Base-by-base conservation (phyloP, 1,284 basidiomycete genomes). In the Microstroma glucosiphilum region DNA sequence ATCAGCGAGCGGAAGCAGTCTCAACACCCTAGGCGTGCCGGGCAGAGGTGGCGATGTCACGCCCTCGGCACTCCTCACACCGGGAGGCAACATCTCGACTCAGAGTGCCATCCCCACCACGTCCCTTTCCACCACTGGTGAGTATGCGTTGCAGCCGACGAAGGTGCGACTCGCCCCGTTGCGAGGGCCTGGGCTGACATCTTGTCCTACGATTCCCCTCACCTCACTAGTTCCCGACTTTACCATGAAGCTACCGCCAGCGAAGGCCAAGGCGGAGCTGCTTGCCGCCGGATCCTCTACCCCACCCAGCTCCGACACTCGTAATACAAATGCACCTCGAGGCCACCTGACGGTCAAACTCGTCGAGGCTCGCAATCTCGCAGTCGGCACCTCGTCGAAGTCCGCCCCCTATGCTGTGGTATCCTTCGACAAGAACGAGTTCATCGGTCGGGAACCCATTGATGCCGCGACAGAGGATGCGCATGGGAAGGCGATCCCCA, bases 341-440 rank as follows among this genome's bases (percentile, higher is more conserved):
- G 96, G 88, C 73, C 91, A 88, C 82, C 87, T 99, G 61, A 90
- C 91, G 72, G 88, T 99, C 82, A 96, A 96, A 82, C 86, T 99
- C 79, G 91, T 98, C 80, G 87, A 89, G 65, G 96, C 91, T 4
- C 86, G 91, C 62, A 86, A 86, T n/a, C 87, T 99, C 77, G 79
- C 85, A 37, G 66, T 69, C 53, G 65, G 66, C 46, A 62, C 68
- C 40, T 64, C 69, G 8, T 59, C 60, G 19, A 81, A 83, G 57
- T 86, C 88, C 1, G 85, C 89, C 23, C 96, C 94, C 13, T 98
- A 98, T 79, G 91, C 92, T 69, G 94, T 98, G 77, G 92, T 96
- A 71, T 89, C 93, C 80, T 98, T 97, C 81, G 94, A 99, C 83
- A 91, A 97, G 82, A 97, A 93, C 84, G 94, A 99, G 82, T 99